phyloP scores from a whole-genome alignment of 768 basidiomycete genomes.

The Strobilomyces confusus region DNA sequence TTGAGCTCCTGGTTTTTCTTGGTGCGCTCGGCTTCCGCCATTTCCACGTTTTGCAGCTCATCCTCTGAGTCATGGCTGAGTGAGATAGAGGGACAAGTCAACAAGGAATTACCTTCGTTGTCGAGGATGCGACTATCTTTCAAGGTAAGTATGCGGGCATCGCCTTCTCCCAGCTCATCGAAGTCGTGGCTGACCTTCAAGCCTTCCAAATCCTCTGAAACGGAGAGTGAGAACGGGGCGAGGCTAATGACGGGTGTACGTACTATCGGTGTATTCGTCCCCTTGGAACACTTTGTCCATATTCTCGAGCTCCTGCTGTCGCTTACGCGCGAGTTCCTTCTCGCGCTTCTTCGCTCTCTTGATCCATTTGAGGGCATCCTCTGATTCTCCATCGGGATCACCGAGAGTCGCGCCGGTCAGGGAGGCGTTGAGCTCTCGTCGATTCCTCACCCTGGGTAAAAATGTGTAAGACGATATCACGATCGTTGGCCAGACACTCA shows the following conservation, averaged over 20 bases:
- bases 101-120: conserved; percentile 68
- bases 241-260: conserved; percentile 25
- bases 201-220: conserved; percentile 80
- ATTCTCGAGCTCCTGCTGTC: conserved; percentile 78
- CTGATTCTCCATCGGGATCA: conserved; percentile 73
- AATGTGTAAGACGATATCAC: conserved; percentile 20
- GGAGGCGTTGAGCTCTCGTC: conserved; percentile 86
- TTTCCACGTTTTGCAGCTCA: conserved; percentile 92
- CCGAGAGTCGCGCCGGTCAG: conserved; percentile 92
- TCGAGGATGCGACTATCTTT: conserved; percentile 96
- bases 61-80: conserved; percentile 63
- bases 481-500: conserved; percentile 48
- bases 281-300: conserved; percentile 73
- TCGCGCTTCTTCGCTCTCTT: conserved; percentile 89
- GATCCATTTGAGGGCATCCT: conserved; percentile 85
- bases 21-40: conserved; percentile 82
- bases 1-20: conserved; percentile 81
- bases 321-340: conserved; percentile 80
- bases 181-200: conserved; percentile 96
- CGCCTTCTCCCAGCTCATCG: conserved; percentile 87
- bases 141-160: conserved; percentile 92
- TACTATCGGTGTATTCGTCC: conserved; percentile 85
- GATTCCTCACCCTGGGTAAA: conserved; percentile 83
- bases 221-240: conserved; percentile 1
- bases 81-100: not conserved